Conservation (phyloP, 768 basidiomycete species). For the Holtermannia corniformis region DNA sequence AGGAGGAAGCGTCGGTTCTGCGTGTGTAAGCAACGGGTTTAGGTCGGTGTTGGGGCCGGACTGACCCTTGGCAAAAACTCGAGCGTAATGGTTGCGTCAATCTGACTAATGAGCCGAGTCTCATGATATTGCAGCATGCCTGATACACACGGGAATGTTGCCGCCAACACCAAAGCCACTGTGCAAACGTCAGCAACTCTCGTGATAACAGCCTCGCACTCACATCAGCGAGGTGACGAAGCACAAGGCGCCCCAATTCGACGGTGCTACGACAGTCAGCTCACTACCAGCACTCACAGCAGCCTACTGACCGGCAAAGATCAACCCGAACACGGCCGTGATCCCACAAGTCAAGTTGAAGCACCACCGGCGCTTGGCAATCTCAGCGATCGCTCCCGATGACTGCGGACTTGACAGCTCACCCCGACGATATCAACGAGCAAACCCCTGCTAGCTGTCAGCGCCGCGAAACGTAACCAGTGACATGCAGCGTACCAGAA, state of each 20-base stretch:
- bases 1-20: constrained; percentile 46
- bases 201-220: neutral
- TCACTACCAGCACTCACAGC: neutral
- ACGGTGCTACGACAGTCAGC: constrained; percentile 12
- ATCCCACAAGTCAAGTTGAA: constrained; percentile 44
- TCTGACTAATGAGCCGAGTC: no score
- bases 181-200: neutral
- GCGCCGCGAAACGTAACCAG: no score
- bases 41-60: no score
- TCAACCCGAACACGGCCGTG: constrained; percentile 40
- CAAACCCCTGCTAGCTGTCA: constrained; percentile 18
- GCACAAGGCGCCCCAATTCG: constrained; percentile 16
- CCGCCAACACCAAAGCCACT: constrained; percentile 39
- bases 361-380: constrained; percentile 34
- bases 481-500: constrained; percentile 12
- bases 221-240: constrained; percentile 10
- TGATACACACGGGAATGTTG: constrained; percentile 37
- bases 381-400: neutral
- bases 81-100: constrained; percentile 40
- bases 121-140: neutral
- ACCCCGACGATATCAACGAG: constrained; percentile 39
- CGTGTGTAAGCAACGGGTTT: neutral
- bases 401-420: constrained; percentile 3
- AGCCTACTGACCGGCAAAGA: constrained; percentile 17
- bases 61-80: constrained; percentile 25